phyloP scores from a whole-genome alignment of 129 eudicot species.

The Cynara cardunculus region DNA sequence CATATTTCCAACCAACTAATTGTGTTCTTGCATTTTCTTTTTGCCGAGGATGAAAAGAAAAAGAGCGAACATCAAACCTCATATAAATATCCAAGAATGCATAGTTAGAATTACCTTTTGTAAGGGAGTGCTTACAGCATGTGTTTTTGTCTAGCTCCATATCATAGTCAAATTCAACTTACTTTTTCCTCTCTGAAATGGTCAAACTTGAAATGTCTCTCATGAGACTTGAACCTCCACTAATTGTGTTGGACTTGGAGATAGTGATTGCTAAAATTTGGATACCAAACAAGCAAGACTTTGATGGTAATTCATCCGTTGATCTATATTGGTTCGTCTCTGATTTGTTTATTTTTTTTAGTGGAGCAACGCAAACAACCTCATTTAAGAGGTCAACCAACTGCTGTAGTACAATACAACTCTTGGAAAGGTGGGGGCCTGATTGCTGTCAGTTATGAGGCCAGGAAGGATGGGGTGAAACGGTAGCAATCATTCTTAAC shows the following conservation, averaged over 20 bases:
- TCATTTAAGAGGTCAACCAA: constrained; percentile 69
- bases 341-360: constrained; percentile 18
- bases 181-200: no score
- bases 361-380: constrained; percentile 93
- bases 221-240: neutral
- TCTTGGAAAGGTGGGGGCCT: constrained; percentile 97
- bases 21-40: neutral
- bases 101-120: neutral
- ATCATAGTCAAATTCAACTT: neutral
- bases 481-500: constrained; percentile 39
- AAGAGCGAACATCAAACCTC: neutral
- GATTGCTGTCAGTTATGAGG: constrained; percentile 93
- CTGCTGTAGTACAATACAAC: constrained; percentile 96
- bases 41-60: neutral
- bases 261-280: no score
- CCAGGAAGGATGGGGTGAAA: constrained; percentile 83
- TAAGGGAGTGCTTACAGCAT: neutral
- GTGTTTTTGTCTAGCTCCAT: neutral
- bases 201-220: neutral
- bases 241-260: neutral
- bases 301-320: neutral
- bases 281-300: neutral
- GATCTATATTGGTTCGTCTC: neutral
- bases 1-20: neutral
- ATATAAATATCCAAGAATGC: neutral